Conservation (phyloP, 768 basidiomycete species). For the Rhizopogon rudus region DNA sequence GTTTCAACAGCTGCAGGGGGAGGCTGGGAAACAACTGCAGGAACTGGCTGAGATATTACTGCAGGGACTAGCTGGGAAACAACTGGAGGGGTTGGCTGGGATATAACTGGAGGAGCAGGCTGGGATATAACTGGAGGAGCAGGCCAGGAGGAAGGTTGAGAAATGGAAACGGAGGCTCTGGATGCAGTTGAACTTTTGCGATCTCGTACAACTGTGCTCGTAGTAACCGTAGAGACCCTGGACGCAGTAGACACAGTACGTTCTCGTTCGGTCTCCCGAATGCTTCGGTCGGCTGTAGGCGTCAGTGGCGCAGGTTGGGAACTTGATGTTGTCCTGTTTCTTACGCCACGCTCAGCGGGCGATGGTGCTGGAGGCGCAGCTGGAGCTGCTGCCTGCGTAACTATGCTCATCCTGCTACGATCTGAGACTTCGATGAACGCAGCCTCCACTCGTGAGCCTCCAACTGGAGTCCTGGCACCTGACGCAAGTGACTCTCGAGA, state of each 20-base stretch:
- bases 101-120: neutral
- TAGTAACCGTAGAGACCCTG: slow-evolving; percentile 15
- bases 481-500: slow-evolving; percentile 40
- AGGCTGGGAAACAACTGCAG: slow-evolving; percentile 13
- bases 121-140: neutral
- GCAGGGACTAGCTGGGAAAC: slow-evolving; percentile 12
- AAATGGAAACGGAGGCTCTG: slow-evolving; percentile 37
- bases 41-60: neutral
- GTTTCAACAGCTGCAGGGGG: neutral
- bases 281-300: slow-evolving; percentile 8
- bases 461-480: slow-evolving; percentile 27
- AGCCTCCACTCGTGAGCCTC: slow-evolving; percentile 18
- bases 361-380: slow-evolving; percentile 10
- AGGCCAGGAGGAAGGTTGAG: slow-evolving; percentile 14
- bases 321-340: neutral
- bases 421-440: slow-evolving; percentile 25
- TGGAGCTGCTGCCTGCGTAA: slow-evolving; percentile 10
- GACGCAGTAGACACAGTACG: slow-evolving; percentile 22
- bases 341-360: neutral
- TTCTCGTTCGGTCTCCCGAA: slow-evolving; percentile 20
- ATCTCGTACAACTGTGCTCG: slow-evolving; percentile 19
- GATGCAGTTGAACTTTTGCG: slow-evolving; percentile 20
- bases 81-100: neutral
- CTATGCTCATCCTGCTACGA: slow-evolving; percentile 18
- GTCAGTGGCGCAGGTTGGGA: slow-evolving; percentile 4